phyloP scores from a whole-genome alignment of 1,284 basidiomycete species.

The Ganoderma sp. region DNA sequence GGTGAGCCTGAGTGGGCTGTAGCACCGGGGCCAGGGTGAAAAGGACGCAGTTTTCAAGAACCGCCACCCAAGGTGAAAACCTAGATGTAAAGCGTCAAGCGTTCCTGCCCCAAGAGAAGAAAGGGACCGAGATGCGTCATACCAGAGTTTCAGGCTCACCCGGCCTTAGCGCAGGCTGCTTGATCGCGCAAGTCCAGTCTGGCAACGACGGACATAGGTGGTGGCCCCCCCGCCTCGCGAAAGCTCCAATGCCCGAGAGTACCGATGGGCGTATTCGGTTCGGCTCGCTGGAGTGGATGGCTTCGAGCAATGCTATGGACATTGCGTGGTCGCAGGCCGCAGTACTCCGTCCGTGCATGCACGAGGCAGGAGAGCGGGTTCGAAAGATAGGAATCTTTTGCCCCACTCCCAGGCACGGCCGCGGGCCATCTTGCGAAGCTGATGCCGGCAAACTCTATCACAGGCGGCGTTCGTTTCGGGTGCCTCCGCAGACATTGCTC shows the following conservation, averaged over 20 bases:
- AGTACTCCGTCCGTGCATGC: not conserved
- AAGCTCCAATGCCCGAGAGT: not conserved
- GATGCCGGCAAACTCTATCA: not conserved
- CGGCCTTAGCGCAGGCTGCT: too few relatives aligned
- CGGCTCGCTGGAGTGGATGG: too few relatives aligned
- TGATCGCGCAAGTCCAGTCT: not conserved
- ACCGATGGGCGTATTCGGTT: not conserved
- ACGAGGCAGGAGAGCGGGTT: not conserved
- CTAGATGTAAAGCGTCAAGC: not conserved
- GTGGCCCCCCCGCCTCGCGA: not conserved
- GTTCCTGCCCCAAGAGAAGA: not conserved
- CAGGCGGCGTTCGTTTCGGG: slow-evolving; percentile 5
- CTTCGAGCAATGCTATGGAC: not conserved
- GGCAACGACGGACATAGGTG: not conserved
- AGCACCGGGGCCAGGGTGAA: not conserved
- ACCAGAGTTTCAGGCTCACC: too few relatives aligned
- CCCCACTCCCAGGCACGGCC: not conserved
- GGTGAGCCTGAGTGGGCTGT: not conserved
- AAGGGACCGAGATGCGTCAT: too few relatives aligned
- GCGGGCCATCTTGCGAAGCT: slow-evolving; percentile 1
- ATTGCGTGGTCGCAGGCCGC: not conserved
- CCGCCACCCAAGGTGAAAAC: not conserved
- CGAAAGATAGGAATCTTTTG: not conserved
- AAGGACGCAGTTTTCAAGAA: not conserved
- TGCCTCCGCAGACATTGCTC: not conserved